These are phyloP conservation scores for Myxozyma lipomycoides DNA, from an alignment of 805 yeast genomes.

Conservation along the genomic window DNA sequence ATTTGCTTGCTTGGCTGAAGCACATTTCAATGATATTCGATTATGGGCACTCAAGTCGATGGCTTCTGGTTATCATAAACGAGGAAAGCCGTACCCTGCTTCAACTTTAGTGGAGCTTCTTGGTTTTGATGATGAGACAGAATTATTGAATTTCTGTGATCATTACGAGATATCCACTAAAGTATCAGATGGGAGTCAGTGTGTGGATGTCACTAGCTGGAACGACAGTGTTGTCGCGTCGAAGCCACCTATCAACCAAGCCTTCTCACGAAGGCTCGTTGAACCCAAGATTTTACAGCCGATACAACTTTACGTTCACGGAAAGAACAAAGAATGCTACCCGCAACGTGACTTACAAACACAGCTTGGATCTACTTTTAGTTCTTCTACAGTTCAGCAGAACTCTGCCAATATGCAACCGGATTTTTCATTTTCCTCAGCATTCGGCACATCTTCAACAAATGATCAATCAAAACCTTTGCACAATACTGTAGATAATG, in stretches of 20 bases:
- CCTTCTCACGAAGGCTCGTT: conserved; percentile 42
- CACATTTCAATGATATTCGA: conserved; percentile 73
- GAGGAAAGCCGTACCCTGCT: conserved; percentile 61
- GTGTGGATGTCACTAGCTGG: conserved; percentile 46
- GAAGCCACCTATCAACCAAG: conserved; percentile 46
- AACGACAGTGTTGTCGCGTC: conserved; percentile 37
- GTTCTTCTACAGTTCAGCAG: background rate
- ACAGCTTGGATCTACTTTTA: background rate
- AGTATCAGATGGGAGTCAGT: conserved; percentile 37
- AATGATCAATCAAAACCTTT: no score
- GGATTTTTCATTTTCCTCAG: no score
- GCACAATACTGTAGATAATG: no score
- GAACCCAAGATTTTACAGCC: conserved; percentile 38
- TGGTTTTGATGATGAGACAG: conserved; percentile 61
- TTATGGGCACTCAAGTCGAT: conserved; percentile 67
- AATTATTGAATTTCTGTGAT: conserved; percentile 53
- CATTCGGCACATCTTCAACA: no score
- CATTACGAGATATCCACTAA: conserved; percentile 56
- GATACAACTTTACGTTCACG: conserved; percentile 41
- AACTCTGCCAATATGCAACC: no score
- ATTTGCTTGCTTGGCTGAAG: conserved; percentile 70
- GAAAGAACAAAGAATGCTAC: conserved; percentile 33
- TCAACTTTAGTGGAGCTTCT: conserved; percentile 47
- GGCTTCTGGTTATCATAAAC: conserved; percentile 49
- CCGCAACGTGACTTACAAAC: conserved; percentile 7